phyloP scores from a whole-genome alignment of 176 grass and related monocot species.

The Alloteropsis semialata region DNA sequence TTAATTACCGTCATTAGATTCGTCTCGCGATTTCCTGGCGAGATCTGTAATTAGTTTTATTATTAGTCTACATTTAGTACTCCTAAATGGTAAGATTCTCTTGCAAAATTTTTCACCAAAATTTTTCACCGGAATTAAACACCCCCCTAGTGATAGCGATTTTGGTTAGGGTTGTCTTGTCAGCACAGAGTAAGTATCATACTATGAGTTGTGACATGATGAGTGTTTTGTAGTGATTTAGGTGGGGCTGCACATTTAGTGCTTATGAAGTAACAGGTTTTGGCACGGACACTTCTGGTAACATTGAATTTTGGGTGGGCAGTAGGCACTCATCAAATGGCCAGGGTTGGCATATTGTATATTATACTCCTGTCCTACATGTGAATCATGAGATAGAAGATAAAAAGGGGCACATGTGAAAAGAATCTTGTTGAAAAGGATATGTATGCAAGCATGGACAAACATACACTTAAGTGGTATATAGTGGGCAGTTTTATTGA shows the following conservation, averaged over 20 bases:
- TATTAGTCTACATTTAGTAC: no score
- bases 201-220: slow-evolving; percentile 1
- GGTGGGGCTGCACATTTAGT: not conserved
- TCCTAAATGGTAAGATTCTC: no score
- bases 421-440: slow-evolving; percentile 25
- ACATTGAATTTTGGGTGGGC: not conserved
- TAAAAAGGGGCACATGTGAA: not conserved
- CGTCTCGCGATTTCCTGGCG: no score
- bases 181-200: not conserved
- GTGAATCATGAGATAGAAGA: slow-evolving; percentile 16
- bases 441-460: not conserved
- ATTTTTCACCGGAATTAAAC: no score
- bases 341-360: not conserved
- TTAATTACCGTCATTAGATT: no score
- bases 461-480: not conserved
- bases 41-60: no score
- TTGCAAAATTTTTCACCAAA: no score
- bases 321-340: not conserved
- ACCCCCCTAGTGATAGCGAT: not conserved
- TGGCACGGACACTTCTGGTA: not conserved
- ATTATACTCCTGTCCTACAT: not conserved
- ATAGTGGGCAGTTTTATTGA: not conserved
- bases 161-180: not conserved
- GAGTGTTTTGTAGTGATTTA: not conserved
- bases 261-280: not conserved